Evolutionary conservation across 208 protist species (phyloP).

Genomic region (Wallacemonas sp.): DNA sequence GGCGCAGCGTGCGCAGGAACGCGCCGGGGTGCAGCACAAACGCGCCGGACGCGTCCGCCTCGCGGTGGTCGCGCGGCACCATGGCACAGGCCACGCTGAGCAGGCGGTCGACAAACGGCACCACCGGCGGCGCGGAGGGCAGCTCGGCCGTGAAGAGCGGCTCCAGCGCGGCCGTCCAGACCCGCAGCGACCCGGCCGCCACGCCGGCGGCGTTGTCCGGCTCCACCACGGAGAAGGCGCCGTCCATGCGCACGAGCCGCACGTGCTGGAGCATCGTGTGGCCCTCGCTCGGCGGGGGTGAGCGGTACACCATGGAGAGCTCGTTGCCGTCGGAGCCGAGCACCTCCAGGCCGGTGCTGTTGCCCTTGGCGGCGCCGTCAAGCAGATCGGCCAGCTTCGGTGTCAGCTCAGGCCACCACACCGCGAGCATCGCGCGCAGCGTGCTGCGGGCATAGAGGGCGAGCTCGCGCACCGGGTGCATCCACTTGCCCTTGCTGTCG

Average conservation of each 20-base stretch:
- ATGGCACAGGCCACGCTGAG: constrained; percentile 1
- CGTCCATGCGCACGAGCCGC: constrained; percentile 56
- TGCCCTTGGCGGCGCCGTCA: background rate
- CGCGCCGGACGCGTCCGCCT: background rate
- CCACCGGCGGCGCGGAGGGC: constrained; percentile 23
- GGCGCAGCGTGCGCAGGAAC: constrained; percentile 45
- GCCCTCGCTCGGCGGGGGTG: constrained; percentile 38
- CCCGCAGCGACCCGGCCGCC: constrained; percentile 22
- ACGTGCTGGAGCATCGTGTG: constrained; percentile 29
- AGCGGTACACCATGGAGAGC: constrained; percentile 53
- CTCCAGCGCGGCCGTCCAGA: constrained; percentile 56
- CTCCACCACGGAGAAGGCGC: constrained; percentile 43
- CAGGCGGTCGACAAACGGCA: constrained; percentile 12
- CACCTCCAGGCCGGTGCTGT: constrained; percentile 44
- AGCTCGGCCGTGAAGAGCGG: constrained; percentile 40
- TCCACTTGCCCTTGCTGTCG: constrained; percentile 73
- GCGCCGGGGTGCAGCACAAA: constrained; percentile 23
- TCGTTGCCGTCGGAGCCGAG: constrained; percentile 86
- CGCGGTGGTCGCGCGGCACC: background rate
- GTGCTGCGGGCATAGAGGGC: constrained; percentile 58
- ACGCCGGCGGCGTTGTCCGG: constrained; percentile 32
- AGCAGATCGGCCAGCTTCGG: constrained; percentile 38
- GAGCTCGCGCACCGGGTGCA: constrained; percentile 65
- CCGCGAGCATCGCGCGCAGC: constrained; percentile 70
- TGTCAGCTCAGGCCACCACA: constrained; percentile 50